Base-by-base conservation (phyloP, 164 flowering plant genomes). In the Hamamelis virginiana region DNA sequence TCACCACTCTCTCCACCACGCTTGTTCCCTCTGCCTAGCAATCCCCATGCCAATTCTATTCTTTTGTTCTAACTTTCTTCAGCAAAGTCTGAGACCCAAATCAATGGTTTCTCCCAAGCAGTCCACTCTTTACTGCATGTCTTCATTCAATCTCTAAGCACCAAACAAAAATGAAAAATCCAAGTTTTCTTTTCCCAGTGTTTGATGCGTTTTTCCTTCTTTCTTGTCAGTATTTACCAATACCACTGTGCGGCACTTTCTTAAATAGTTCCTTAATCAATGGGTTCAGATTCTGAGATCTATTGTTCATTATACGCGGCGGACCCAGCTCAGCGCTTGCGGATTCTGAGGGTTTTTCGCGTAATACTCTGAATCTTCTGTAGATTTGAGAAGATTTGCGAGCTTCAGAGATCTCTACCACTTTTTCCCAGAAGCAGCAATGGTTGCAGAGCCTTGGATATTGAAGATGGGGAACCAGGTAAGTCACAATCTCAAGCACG, bases 391-490 rank as follows among this genome's bases (percentile, higher is more conserved):
- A n/a, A n/a, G 33, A 44, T 21, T 12, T 18, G 12, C 43, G 50
- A n/a, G 53, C n/a, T 50, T 50, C 25, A 53, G 52, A 33, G 6
- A 45, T 45, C 66, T 43, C 23, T 33, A 2, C 8, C 16, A 19
- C 11, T 9, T 38, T 33, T n/a, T 50, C n/a, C 50, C 63, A 56
- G 27, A 8, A 28, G 76, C 71, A 81, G 86, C 78, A 66, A 94
- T 94, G 98, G 96, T 89, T 65, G 93, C 95, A 16, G 97, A 91
- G 72, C 75, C 89, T 81, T 94, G 98, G 98, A 79, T 89, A 55
- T 66, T 87, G 58, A 87, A 83, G 74, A 84, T 94, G 91, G 91
- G 96, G 16, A 89, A 84, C 76, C 97, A 95, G 81, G 97, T 92
- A 26, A 90, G 97, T 76, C 62, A 78, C 72, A 91, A 92, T 87